Conservation (phyloP, 164 flowering plant genomes). For the Vitis riparia region DNA sequence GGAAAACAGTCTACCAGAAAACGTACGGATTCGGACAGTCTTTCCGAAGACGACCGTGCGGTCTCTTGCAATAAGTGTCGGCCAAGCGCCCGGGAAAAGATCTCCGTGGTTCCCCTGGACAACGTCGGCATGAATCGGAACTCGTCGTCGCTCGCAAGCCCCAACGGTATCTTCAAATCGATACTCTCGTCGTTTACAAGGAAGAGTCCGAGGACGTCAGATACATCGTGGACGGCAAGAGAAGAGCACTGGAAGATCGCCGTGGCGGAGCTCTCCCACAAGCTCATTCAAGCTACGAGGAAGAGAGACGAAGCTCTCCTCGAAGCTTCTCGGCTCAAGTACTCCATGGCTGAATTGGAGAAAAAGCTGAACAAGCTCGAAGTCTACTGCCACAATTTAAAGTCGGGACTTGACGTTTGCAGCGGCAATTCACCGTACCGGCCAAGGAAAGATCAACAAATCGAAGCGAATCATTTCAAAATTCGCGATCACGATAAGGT, state of each 20-base stretch:
- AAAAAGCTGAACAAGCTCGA: slow-evolving; percentile 87
- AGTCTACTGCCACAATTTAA: slow-evolving; percentile 64
- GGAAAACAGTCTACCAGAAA: slow-evolving; percentile 21
- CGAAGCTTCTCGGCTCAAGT: slow-evolving; percentile 72
- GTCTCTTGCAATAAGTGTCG: slow-evolving; percentile 90
- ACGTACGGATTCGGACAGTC: slow-evolving; percentile 15
- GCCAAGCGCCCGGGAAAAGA: slow-evolving; percentile 73
- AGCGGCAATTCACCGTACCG: slow-evolving; percentile 25
- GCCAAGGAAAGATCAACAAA: background rate
- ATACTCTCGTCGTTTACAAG: slow-evolving; percentile 48
- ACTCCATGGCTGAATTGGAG: slow-evolving; percentile 86
- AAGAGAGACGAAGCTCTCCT: slow-evolving; percentile 78
- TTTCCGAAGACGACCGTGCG: slow-evolving; percentile 24
- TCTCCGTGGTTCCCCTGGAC: slow-evolving; percentile 68
- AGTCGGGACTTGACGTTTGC: slow-evolving; percentile 68
- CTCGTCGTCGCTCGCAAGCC: slow-evolving; percentile 41
- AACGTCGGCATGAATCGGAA: slow-evolving; percentile 20
- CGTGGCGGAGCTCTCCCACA: slow-evolving; percentile 69
- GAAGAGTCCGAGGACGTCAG: slow-evolving; percentile 51
- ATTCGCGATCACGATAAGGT: slow-evolving; percentile 25
- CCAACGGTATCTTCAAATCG: slow-evolving; percentile 62
- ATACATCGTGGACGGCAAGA: slow-evolving; percentile 18
- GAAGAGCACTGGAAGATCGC: slow-evolving; percentile 83
- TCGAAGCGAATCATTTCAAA: slow-evolving; percentile 2
- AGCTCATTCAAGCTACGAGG: slow-evolving; percentile 68